phyloP scores from a whole-genome alignment of 306 rosid species.

The Cicer chorassanicum region DNA sequence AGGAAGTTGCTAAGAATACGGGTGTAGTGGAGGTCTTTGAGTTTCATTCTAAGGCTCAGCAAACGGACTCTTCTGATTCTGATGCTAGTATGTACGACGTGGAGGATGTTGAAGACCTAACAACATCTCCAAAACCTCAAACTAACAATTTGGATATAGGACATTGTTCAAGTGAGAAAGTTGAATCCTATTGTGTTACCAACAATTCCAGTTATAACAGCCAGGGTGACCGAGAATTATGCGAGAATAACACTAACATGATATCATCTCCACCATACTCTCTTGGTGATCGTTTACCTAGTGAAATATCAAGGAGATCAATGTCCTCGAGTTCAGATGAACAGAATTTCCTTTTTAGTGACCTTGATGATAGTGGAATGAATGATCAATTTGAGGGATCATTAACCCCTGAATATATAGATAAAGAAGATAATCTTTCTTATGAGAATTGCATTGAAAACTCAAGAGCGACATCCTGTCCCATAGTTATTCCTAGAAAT shows the following conservation, averaged over 20 bases:
- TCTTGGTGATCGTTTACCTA: constrained; percentile 36
- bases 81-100: constrained; percentile 39
- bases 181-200: constrained; percentile 43
- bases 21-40: constrained; percentile 47
- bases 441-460: constrained; percentile 45
- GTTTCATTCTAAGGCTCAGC: constrained; percentile 47
- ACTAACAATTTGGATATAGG: constrained; percentile 44
- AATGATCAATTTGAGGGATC: constrained; percentile 48
- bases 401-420: constrained; percentile 42
- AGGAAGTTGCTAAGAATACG: constrained; percentile 35
- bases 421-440: constrained; percentile 48
- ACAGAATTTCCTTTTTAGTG: constrained; percentile 62
- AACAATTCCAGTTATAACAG: constrained; percentile 46
- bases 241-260: constrained; percentile 45
- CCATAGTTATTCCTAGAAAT: constrained; percentile 56
- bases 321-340: constrained; percentile 54
- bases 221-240: constrained; percentile 48
- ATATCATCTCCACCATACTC: constrained; percentile 50
- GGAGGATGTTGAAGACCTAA: constrained; percentile 47
- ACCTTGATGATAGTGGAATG: constrained; percentile 58
- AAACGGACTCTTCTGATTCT: constrained; percentile 44
- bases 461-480: constrained; percentile 48
- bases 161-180: constrained; percentile 51
- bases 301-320: constrained; percentile 46
- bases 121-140: constrained; percentile 46